A percentile compares a stretch with the other conserved stretches of the same genome.
These are phyloP conservation scores for Tarenaya hassleriana DNA, from an alignment of 345 rosid species.

Conservation along the genomic window DNA sequence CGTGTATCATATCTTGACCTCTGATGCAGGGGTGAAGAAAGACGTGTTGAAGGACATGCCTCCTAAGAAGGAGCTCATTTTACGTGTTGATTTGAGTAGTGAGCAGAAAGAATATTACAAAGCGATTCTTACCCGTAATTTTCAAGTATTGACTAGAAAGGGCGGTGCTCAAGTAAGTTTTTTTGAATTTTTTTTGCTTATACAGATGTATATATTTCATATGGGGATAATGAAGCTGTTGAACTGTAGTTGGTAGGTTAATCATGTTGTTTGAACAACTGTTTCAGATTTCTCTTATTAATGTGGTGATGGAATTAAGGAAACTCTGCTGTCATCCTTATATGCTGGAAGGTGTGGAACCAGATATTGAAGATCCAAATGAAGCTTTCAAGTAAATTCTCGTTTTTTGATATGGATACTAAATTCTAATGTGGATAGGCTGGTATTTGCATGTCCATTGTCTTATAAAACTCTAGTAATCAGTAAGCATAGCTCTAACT, in stretches of 20 bases:
- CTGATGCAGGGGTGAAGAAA: slow-evolving; percentile 85
- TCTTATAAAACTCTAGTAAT: neutral
- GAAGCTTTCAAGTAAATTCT: slow-evolving; percentile 75
- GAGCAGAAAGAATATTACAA: slow-evolving; percentile 97
- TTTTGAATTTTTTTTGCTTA: slow-evolving; percentile 2
- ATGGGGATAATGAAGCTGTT: slow-evolving; percentile 14
- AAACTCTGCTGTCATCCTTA: slow-evolving; percentile 99
- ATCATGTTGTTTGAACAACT: slow-evolving; percentile 20
- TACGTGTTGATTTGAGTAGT: slow-evolving; percentile 88
- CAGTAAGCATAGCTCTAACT: slow-evolving; percentile 15
- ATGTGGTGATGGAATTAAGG: slow-evolving; percentile 98
- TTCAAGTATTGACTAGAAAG: slow-evolving; percentile 77
- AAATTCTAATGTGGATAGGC: neutral
- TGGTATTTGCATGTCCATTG: neutral
- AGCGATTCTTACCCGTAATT: slow-evolving; percentile 93
- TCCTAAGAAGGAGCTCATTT: slow-evolving; percentile 96
- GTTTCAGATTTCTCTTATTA: slow-evolving; percentile 89
- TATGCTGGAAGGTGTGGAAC: slow-evolving; percentile 96
- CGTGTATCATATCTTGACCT: slow-evolving; percentile 23
- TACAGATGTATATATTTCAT: slow-evolving; percentile 7
- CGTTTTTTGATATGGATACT: slow-evolving; percentile 2
- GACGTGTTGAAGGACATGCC: slow-evolving; percentile 99
- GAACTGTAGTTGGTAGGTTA: slow-evolving; percentile 17
- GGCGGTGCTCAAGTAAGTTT: slow-evolving; percentile 88
- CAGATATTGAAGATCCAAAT: slow-evolving; percentile 48